Conservation (phyloP, 352 stramenopile genomes). For the Globisporangium carolinianum region DNA sequence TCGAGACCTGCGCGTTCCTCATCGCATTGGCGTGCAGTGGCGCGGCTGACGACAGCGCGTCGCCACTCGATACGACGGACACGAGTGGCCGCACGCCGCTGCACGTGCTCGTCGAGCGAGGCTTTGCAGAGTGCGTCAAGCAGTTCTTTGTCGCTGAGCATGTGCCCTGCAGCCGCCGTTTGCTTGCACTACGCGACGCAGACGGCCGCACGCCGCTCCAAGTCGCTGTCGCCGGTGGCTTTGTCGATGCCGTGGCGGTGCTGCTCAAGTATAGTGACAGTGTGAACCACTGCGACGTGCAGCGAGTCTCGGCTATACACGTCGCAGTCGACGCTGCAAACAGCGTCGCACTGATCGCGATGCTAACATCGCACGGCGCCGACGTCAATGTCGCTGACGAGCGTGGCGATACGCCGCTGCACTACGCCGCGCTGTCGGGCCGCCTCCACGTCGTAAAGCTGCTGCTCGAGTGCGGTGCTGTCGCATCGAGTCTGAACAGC, state of each 20-base stretch:
- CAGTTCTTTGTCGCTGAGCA: constrained; percentile 21
- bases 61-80: constrained; percentile 24
- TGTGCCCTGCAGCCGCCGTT: constrained; percentile 5
- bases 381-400: constrained; percentile 46
- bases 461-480: constrained; percentile 36
- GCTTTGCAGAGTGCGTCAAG: constrained; percentile 46
- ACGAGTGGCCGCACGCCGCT: constrained; percentile 27
- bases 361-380: constrained; percentile 25
- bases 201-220: constrained; percentile 34
- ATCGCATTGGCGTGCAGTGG: constrained; percentile 11
- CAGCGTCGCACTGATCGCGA: constrained; percentile 11
- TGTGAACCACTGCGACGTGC: constrained; percentile 19
- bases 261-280: constrained; percentile 20
- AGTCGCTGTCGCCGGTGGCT: constrained; percentile 23
- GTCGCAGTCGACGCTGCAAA: constrained; percentile 26
- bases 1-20: constrained; percentile 41
- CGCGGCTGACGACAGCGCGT: constrained; percentile 1
- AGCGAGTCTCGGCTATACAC: constrained; percentile 31
- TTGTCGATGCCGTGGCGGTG: constrained; percentile 25
- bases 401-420: constrained; percentile 58
- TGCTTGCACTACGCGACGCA: constrained; percentile 20
- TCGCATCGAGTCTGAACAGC: constrained; percentile 38
- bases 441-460: constrained; percentile 25
- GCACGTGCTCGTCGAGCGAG: constrained; percentile 34
- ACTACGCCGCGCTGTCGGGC: constrained; percentile 57